A percentile compares a stretch with the other conserved stretches of the same genome.
phyloP scores from a whole-genome alignment of 73 alveolate species.

The Urostyla sp. region DNA sequence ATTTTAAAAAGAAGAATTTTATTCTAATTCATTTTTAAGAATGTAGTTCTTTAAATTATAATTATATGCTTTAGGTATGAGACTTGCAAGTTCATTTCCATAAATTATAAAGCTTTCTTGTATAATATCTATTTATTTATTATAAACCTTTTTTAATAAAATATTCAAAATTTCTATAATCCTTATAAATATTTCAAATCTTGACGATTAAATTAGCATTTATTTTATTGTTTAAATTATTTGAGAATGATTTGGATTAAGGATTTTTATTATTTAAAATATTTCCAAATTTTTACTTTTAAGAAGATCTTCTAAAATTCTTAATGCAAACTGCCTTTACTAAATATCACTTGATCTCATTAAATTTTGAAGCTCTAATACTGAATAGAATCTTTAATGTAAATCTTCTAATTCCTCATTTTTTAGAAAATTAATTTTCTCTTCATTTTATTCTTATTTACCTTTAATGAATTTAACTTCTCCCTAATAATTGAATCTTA shows the following conservation, averaged over 20 bases:
- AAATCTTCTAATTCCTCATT: slow-evolving; percentile 30
- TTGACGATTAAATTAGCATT: too few relatives aligned
- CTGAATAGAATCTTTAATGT: slow-evolving; percentile 13
- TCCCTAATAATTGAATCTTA: slow-evolving; percentile 9
- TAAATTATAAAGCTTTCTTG: too few relatives aligned
- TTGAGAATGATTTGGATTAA: background rate
- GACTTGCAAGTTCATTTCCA: too few relatives aligned
- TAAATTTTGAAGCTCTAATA: slow-evolving; percentile 3
- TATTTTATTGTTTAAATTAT: background rate
- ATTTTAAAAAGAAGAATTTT: too few relatives aligned
- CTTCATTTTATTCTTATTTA: background rate
- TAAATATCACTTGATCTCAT: slow-evolving; percentile 36
- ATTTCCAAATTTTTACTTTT: background rate
- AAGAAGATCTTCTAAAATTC: background rate
- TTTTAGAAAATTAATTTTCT: background rate
- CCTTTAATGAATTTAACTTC: background rate
- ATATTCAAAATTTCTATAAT: too few relatives aligned
- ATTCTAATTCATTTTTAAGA: too few relatives aligned
- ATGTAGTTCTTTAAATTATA: too few relatives aligned
- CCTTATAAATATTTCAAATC: too few relatives aligned
- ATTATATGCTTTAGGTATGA: too few relatives aligned
- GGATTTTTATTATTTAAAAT: slow-evolving; percentile 3
- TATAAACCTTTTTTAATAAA: too few relatives aligned
- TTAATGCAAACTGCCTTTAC: slow-evolving; percentile 30
- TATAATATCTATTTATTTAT: too few relatives aligned